Percentiles rank a stretch among this genome's conserved stretches.
phyloP scores from a whole-genome alignment of 345 rosid genomes.

The Noccaea bulbosa region DNA sequence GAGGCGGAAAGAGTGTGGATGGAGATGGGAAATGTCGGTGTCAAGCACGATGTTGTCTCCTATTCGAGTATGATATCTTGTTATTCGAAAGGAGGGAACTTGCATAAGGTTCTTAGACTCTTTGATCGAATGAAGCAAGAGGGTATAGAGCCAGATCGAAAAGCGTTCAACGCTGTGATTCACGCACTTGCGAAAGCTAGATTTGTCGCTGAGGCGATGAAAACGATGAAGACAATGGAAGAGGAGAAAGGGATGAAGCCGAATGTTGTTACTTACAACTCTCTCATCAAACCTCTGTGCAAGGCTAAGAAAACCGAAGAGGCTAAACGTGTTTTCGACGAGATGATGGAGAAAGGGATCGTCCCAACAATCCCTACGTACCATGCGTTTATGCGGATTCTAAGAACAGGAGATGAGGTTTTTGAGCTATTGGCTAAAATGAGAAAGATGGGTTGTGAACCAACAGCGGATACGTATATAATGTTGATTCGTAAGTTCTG shows the following conservation, averaged over 20 bases:
- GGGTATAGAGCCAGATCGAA: constrained; percentile 74
- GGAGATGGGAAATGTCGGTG: constrained; percentile 74
- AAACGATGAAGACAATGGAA: constrained; percentile 70
- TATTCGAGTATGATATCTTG: constrained; percentile 78
- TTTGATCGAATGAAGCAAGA: constrained; percentile 63
- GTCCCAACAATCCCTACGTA: constrained; percentile 68
- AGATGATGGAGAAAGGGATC: constrained; percentile 63
- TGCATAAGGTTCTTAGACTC: constrained; percentile 71
- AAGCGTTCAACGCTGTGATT: constrained; percentile 80
- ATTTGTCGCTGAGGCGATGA: constrained; percentile 68
- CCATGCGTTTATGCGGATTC: constrained; percentile 73
- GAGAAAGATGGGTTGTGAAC: constrained; percentile 72
- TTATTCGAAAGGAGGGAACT: constrained; percentile 71
- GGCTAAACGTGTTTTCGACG: constrained; percentile 64
- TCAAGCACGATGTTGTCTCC: constrained; percentile 69
- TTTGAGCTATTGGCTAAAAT: constrained; percentile 77
- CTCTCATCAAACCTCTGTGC: constrained; percentile 80
- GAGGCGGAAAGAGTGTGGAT: constrained; percentile 84
- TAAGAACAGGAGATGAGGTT: constrained; percentile 67
- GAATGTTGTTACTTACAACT: constrained; percentile 76
- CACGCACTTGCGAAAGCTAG: constrained; percentile 83
- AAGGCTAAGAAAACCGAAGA: constrained; percentile 61
- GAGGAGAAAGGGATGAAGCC: constrained; percentile 66
- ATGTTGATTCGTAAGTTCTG: constrained; percentile 90
- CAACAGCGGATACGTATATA: constrained; percentile 72